Evolutionary conservation across 331 rosid species (phyloP).

Genomic region (Rosa hybrid): DNA sequence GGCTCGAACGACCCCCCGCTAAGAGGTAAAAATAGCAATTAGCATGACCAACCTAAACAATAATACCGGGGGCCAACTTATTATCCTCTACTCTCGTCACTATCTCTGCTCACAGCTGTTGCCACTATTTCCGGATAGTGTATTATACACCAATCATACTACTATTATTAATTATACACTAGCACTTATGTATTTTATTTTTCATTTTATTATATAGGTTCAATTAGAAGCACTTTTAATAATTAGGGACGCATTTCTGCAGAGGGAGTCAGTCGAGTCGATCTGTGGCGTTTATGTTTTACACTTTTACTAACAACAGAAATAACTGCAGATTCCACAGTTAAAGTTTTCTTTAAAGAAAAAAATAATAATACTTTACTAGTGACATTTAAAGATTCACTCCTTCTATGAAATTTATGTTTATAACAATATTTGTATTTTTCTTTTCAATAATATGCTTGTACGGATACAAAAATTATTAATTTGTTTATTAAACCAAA

Average conservation of each 20-base stretch:
- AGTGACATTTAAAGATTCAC: too few relatives aligned
- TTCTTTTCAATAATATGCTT: too few relatives aligned
- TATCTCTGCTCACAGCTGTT: conserved; percentile 56
- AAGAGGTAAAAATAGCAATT: conserved; percentile 31
- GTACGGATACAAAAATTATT: neutral
- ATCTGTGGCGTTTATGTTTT: conserved; percentile 15
- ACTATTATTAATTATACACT: neutral
- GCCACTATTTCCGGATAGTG: conserved; percentile 36
- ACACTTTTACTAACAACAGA: too few relatives aligned
- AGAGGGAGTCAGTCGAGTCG: conserved; percentile 5
- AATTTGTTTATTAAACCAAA: neutral
- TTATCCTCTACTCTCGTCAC: conserved; percentile 59
- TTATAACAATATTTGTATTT: too few relatives aligned
- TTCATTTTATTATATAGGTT: neutral
- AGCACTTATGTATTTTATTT: conserved; percentile 2
- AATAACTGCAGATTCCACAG: neutral
- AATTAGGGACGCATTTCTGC: neutral
- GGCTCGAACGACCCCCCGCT: conserved; percentile 27
- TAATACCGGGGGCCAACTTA: conserved; percentile 52
- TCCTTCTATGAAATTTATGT: neutral
- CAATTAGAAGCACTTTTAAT: neutral
- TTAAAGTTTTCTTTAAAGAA: too few relatives aligned
- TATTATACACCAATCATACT: neutral
- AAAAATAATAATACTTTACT: too few relatives aligned
- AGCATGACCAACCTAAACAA: conserved; percentile 41